A percentile compares a stretch with the other conserved stretches of the same genome.
Conservation (phyloP, 164 flowering plant species). For the Brasenia schreberi region DNA sequence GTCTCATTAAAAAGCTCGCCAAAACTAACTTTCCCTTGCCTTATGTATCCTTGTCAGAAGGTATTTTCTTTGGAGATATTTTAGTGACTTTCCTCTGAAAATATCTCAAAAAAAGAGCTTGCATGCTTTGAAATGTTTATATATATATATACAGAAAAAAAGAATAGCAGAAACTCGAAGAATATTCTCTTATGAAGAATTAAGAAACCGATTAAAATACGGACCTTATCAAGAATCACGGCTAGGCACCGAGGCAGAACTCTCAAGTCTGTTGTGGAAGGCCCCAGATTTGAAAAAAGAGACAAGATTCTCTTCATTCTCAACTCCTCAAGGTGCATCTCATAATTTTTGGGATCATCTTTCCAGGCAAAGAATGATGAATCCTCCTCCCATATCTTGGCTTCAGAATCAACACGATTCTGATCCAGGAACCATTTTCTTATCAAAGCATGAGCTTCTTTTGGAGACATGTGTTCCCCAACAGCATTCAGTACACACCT, state of each 20-base stretch:
- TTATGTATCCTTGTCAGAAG: too few species aligned
- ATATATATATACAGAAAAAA: background rate
- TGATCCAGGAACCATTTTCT: conserved; percentile 65
- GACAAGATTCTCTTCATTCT: conserved; percentile 57
- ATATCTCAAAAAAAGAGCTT: too few species aligned
- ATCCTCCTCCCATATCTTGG: conserved; percentile 65
- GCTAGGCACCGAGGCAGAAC: conserved; percentile 85
- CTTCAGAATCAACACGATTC: conserved; percentile 16
- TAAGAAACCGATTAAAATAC: background rate
- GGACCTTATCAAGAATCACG: conserved; percentile 69
- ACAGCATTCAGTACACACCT: conserved; percentile 59
- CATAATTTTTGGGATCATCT: conserved; percentile 50
- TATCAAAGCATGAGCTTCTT: conserved; percentile 50
- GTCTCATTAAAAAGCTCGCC: too few species aligned
- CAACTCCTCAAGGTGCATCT: conserved; percentile 51
- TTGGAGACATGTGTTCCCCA: conserved; percentile 56
- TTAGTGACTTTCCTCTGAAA: too few species aligned
- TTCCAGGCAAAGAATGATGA: conserved; percentile 76
- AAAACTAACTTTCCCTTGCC: too few species aligned
- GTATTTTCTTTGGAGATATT: too few species aligned
- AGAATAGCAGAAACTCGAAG: background rate
- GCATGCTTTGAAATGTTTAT: too few species aligned
- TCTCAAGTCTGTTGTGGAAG: conserved; percentile 55
- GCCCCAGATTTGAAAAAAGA: conserved; percentile 57
- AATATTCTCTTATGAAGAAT: too few species aligned